Base-by-base conservation (phyloP, 352 stramenopile species). In the Globisporangium megalacanthum region DNA sequence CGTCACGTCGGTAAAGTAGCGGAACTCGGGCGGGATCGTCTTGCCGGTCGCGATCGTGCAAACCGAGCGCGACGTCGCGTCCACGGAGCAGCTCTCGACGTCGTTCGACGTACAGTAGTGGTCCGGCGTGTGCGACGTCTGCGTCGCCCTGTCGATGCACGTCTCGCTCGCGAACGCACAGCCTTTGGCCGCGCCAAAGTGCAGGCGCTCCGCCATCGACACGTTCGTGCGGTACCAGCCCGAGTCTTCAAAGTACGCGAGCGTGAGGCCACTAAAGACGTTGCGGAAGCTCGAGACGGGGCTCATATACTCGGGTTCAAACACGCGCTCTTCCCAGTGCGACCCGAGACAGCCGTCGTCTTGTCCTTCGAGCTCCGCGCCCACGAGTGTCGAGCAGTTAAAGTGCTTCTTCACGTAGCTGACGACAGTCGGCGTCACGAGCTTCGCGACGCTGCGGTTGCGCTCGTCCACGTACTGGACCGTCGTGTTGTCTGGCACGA, bases 241-340 rank as follows among this genome's bases (percentile, higher is more conserved):
- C 8, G 84, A 91, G 58, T 92, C 84, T 50, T 91, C 76, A 52
- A 94, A 92, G 45, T 88, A 94, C 1, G 84, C 81, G 20, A 94
- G 65, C 1, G 84, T 94, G 33, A 94, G 65, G 0, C 66, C 75
- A 19, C 80, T 90, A 35, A 87, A 70, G 0, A 88, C 67, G 48
- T 94, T 92, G 9, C 75, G 79, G 51, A 82, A 89, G 52, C 80
- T 94, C 17, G 79, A 78, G 5, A 92, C 67, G 0, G 86, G 78
- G 4, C 74, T 81, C 83, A 95, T 93, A 65, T 89, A 88, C 68
- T 92, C 81, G 3, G 82, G 66, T 44, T 93, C 80, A 33, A 94
- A 94, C 41, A 94, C 72, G 1, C 86, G 70, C 60, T 94, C 82
- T 45, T 95, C 86, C 83, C 80, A 94, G 52, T 95, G 86, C 3